These are phyloP conservation scores for Coelastrella sp. DNA, from an alignment of 139 green algal species.

Conservation along the genomic window DNA sequence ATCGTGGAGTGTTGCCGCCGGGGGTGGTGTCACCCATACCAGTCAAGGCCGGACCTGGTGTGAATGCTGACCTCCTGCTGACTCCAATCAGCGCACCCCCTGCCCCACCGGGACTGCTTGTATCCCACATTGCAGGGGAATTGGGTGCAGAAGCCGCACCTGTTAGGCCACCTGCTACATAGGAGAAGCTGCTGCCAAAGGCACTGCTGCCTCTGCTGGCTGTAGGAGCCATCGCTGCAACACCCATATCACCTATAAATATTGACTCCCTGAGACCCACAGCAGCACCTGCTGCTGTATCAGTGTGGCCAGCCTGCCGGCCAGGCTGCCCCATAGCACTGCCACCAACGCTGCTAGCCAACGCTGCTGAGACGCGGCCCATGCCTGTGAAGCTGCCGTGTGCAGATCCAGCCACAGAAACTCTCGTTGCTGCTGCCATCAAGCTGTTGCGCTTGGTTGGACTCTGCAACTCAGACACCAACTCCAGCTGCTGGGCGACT, in stretches of 20 bases:
- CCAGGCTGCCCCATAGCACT: not conserved
- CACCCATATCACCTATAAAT: not conserved
- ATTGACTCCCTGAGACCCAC: not conserved
- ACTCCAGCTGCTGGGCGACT: conserved; percentile 40
- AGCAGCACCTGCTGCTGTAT: conserved; percentile 4
- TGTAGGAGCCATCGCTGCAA: not conserved
- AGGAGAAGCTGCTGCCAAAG: conserved; percentile 39
- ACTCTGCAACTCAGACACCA: conserved; percentile 38
- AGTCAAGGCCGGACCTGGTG: conserved; percentile 36
- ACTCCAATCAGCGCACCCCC: not conserved
- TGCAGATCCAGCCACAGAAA: not conserved
- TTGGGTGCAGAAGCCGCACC: conserved; percentile 27
- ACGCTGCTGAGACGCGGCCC: not conserved
- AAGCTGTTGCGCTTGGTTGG: conserved; percentile 37
- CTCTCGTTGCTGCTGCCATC: conserved; percentile 9
- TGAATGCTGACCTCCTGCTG: conserved; percentile 27
- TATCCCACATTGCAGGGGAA: conserved; percentile 30
- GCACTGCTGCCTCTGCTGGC: not conserved
- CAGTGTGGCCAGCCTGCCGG: not conserved
- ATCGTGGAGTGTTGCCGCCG: conserved; percentile 25
- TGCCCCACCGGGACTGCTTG: not conserved
- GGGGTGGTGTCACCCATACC: conserved; percentile 43
- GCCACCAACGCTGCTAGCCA: not conserved
- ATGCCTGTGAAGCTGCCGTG: not conserved
- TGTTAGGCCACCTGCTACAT: not conserved